phyloP scores from a whole-genome alignment of 2,329 filamentous ascomycete species.

The Fusarium proliferatum region DNA sequence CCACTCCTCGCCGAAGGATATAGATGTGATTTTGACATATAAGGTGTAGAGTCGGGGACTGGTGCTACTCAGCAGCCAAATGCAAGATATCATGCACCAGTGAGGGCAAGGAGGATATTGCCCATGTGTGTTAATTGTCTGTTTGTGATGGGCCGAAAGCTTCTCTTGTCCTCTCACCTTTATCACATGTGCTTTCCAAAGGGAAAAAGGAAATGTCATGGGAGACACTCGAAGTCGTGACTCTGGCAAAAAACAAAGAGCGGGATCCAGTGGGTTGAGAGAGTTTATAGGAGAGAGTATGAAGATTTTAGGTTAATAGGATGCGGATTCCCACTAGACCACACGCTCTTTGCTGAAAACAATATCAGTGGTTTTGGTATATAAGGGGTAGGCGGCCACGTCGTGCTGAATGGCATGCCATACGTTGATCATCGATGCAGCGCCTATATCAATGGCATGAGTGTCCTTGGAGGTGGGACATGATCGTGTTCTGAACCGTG shows the following conservation, averaged over 20 bases:
- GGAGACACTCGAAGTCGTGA: neutral
- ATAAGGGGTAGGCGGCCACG: neutral
- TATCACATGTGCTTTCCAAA: neutral
- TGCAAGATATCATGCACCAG: neutral
- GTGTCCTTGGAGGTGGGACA: too few species aligned
- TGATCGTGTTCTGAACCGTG: too few species aligned
- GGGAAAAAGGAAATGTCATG: neutral
- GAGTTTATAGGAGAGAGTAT: neutral
- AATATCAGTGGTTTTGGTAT: neutral
- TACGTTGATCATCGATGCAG: too few species aligned
- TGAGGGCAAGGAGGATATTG: neutral
- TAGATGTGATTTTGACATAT: neutral
- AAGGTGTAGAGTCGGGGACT: neutral
- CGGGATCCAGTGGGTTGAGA: neutral
- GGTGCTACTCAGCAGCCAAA: neutral
- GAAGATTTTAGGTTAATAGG: conserved; percentile 3
- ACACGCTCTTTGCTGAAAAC: neutral
- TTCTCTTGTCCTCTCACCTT: neutral
- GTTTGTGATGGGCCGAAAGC: neutral
- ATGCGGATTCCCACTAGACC: conserved; percentile 3
- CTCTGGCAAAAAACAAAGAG: neutral
- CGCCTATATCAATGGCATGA: too few species aligned
- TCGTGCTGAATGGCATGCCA: too few species aligned
- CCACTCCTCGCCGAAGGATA: neutral
- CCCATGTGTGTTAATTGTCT: neutral